Evolutionary conservation across 2,329 filamentous ascomycete species (phyloP), one percentile per base, ranked within the genome.

Genomic region (Botrytis hyacinthi): DNA sequence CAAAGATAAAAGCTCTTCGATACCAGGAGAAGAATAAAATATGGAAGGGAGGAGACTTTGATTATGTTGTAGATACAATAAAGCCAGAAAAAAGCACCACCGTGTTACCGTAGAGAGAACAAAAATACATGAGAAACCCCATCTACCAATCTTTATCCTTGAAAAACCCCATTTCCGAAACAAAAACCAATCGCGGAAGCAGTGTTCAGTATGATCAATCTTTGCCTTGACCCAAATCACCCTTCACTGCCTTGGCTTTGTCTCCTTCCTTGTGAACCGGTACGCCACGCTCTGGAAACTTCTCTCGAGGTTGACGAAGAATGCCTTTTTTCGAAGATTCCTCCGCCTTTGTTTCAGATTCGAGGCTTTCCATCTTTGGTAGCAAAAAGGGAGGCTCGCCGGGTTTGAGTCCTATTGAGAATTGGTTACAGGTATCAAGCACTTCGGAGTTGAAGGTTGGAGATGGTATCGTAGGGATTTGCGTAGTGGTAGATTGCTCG

Each of bases 1-100:
- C n/a, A 46, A 6, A 32, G 2, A 32, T 20, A 32, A 12, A 7
- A 12, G 2, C 0, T 16, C 18, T 32, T 35, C 6, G 4, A n/a
- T 14, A 35, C 3, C 2, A 20, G 7, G 22, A 4, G n/a, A n/a
- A 29, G 8, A 1, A 1, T 29, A 1, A 54, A 51, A 6, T 0
- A n/a, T 5, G 1, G 8, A 20, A 1, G 3, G 40, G 16, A 35
- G 4, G 1, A 54, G 18, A 18, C 2, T 14, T n/a, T 18, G 5
- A 16, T 10, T 48, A 6, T 16, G 4, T 40, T 0, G 3, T 5
- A 37, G 26, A n/a, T 26, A 51, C 1, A n/a, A 37, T n/a, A 20
- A 26, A 37, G 12, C 46, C 22, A 40, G 14, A 37, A 3, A 67
- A 37, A 12, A 2, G 1, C 12, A 7, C 22, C n/a, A 35, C 22